Conservation (phyloP, 2,329 filamentous ascomycete genomes). For the Alternaria metachromatica region DNA sequence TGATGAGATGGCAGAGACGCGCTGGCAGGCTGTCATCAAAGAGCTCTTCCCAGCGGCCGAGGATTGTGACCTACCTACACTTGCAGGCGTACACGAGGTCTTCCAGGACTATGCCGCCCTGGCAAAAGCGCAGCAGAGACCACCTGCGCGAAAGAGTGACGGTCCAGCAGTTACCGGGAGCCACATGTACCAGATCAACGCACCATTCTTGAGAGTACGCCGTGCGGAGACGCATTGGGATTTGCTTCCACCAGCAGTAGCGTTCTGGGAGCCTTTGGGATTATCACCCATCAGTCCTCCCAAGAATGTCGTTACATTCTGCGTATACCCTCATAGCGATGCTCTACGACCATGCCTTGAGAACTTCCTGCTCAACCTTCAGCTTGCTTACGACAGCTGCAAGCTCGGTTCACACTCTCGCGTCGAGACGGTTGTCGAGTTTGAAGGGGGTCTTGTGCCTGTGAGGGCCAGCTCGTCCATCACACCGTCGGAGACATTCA, state of each 20-base stretch:
- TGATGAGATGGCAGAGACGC: slow-evolving; percentile 28
- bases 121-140: slow-evolving; percentile 45
- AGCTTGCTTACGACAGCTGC: slow-evolving; percentile 74
- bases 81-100: slow-evolving; percentile 54
- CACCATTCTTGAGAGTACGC: slow-evolving; percentile 75
- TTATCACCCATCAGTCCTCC: slow-evolving; percentile 72
- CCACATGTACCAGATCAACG: slow-evolving; percentile 58
- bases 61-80: slow-evolving; percentile 40
- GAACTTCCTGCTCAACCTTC: slow-evolving; percentile 71
- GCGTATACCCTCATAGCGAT: slow-evolving; percentile 71
- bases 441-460: slow-evolving; percentile 43
- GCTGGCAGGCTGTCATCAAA: slow-evolving; percentile 34
- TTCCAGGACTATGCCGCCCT: slow-evolving; percentile 47
- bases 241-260: slow-evolving; percentile 74
- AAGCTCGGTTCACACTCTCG: slow-evolving; percentile 71
- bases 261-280: slow-evolving; percentile 83
- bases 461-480: slow-evolving; percentile 25
- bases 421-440: slow-evolving; percentile 48
- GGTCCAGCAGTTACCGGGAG: slow-evolving; percentile 32
- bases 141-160: slow-evolving; percentile 43
- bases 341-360: slow-evolving; percentile 67
- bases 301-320: slow-evolving; percentile 75
- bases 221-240: slow-evolving; percentile 74
- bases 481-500: slow-evolving; percentile 35
- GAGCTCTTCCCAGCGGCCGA: slow-evolving; percentile 38